Conservation (phyloP, 441 rosid genomes). For the Erysimum cheiri region DNA sequence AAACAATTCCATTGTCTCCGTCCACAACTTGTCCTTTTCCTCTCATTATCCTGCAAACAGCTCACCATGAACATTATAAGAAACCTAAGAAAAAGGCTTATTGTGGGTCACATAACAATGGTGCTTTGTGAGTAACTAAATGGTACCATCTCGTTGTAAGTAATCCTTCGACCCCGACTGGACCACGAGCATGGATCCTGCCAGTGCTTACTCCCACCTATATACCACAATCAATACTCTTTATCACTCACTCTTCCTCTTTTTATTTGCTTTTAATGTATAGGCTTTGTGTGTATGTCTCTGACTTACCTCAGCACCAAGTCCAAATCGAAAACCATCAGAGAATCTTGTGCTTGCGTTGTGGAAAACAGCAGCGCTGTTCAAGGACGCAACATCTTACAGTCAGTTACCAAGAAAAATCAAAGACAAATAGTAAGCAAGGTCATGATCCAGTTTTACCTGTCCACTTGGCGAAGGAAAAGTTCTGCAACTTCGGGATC, state of each 20-base stretch:
- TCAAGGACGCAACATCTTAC: constrained; percentile 16
- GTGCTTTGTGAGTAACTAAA: neutral
- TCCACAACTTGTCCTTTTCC: constrained; percentile 95
- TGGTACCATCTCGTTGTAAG: constrained; percentile 92
- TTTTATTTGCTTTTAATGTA: neutral
- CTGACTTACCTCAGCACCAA: constrained; percentile 91
- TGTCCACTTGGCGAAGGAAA: constrained; percentile 87
- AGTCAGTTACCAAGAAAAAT: constrained; percentile 6
- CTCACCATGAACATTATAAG: neutral
- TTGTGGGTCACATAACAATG: neutral
- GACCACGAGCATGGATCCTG: constrained; percentile 98
- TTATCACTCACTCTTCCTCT: neutral
- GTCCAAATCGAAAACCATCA: constrained; percentile 95
- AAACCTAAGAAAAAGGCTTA: neutral
- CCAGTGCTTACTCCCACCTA: constrained; percentile 98
- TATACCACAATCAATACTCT: constrained; percentile 32
- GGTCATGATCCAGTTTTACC: constrained; percentile 46
- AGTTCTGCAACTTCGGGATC: constrained; percentile 73
- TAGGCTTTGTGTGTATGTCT: constrained; percentile 16
- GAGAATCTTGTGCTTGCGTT: constrained; percentile 97
- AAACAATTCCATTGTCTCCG: constrained; percentile 80
- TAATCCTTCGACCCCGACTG: constrained; percentile 97
- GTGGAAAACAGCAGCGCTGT: constrained; percentile 98
- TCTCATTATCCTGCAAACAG: constrained; percentile 72
- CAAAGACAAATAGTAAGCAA: neutral